Evolutionary conservation across 2,329 filamentous ascomycete genomes (phyloP).

Genomic region (Alternaria sp.): DNA sequence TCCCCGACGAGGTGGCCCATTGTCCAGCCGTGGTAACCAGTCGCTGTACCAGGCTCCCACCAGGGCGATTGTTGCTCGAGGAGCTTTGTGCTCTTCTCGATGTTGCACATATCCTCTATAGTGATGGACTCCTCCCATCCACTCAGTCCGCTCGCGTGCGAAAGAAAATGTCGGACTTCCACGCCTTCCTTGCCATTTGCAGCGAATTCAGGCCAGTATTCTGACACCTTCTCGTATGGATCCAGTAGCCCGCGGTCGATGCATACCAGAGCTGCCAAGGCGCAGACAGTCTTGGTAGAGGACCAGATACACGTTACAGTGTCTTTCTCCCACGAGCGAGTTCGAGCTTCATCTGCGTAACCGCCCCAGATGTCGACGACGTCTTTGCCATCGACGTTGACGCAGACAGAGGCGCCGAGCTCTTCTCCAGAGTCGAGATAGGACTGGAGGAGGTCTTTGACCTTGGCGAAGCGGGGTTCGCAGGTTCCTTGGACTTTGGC

Average conservation of each 20-base stretch:
- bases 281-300: conserved; percentile 22
- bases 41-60: conserved; percentile 27
- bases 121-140: conserved; percentile 21
- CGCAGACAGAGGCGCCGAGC: conserved; percentile 25
- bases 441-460: conserved; percentile 18
- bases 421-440: conserved; percentile 22
- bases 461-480: conserved; percentile 22
- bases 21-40: conserved; percentile 25
- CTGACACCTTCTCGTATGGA: conserved; percentile 24
- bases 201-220: conserved; percentile 33
- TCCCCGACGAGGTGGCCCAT: conserved; percentile 26
- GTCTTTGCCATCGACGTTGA: conserved; percentile 27
- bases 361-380: conserved; percentile 33
- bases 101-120: conserved; percentile 12
- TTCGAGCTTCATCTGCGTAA: conserved; percentile 17
- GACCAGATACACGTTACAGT: conserved; percentile 32
- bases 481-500: conserved; percentile 23
- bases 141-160: conserved; percentile 23
- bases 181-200: conserved; percentile 26
- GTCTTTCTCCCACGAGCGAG: conserved; percentile 21
- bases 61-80: conserved; percentile 23
- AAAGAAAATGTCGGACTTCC: conserved; percentile 25
- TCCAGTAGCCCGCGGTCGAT: conserved; percentile 25
- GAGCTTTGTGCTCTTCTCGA: conserved; percentile 14
- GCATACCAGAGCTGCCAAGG: conserved; percentile 22